These are phyloP conservation scores for Cyclaneusma minus DNA, from an alignment of 2,329 filamentous ascomycete species.

Conservation along the genomic window DNA sequence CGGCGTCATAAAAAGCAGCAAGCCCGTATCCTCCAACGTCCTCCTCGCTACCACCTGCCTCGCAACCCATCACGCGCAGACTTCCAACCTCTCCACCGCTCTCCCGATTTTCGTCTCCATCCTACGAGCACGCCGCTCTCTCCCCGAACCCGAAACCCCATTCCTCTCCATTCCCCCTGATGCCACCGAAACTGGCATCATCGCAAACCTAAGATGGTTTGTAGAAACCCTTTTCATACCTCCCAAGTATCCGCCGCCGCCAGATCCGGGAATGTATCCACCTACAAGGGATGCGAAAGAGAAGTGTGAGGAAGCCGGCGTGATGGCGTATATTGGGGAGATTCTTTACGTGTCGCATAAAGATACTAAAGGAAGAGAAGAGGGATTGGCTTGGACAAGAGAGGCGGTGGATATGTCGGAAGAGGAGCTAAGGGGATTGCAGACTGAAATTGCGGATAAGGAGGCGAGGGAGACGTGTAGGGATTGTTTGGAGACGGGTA, in stretches of 20 bases:
- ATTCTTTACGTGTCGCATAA: slow-evolving; percentile 65
- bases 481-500: slow-evolving; percentile 60
- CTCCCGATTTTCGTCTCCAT: slow-evolving; percentile 77
- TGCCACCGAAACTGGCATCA: slow-evolving; percentile 7
- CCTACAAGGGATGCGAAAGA: slow-evolving; percentile 49
- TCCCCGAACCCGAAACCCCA: slow-evolving; percentile 21
- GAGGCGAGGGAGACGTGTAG: slow-evolving; percentile 46
- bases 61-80: slow-evolving; percentile 61
- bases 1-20: slow-evolving; percentile 42
- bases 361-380: slow-evolving; percentile 31
- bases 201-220: slow-evolving; percentile 14
- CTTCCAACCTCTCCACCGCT: slow-evolving; percentile 49
- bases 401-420: slow-evolving; percentile 75
- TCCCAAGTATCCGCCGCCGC: slow-evolving; percentile 55
- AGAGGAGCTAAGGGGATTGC: slow-evolving; percentile 37
- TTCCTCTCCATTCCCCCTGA: slow-evolving; percentile 6
- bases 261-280: slow-evolving; percentile 51
- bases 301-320: slow-evolving; percentile 68
- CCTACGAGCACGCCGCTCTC: slow-evolving; percentile 60
- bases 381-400: slow-evolving; percentile 77
- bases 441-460: slow-evolving; percentile 9
- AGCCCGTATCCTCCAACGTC: slow-evolving; percentile 54
- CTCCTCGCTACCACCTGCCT: slow-evolving; percentile 61
- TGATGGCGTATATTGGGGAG: slow-evolving; percentile 86
- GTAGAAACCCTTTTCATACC: slow-evolving; percentile 23